Conservation (phyloP, 805 yeast species). For the Teunomyces pallodes region DNA sequence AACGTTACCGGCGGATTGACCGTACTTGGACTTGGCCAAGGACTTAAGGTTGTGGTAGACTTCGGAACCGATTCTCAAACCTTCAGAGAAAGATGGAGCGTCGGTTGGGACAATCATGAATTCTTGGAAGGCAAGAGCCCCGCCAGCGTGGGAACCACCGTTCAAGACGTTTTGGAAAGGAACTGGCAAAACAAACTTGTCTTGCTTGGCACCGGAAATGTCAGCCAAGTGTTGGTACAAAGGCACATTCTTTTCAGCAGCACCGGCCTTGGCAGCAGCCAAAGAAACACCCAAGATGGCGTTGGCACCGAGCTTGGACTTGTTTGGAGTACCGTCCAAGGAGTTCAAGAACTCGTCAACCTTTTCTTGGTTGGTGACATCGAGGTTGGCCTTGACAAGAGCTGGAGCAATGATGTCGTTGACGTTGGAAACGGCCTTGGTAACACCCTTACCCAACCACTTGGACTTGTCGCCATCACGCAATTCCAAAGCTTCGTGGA, state of each 20-base stretch:
- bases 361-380: slow-evolving; percentile 82
- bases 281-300: slow-evolving; percentile 98
- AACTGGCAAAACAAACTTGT: slow-evolving; percentile 93
- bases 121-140: slow-evolving; percentile 98
- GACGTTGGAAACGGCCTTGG: slow-evolving; percentile 95
- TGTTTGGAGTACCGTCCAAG: slow-evolving; percentile 97
- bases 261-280: slow-evolving; percentile 97
- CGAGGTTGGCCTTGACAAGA: slow-evolving; percentile 72
- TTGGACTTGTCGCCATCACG: slow-evolving; percentile 97
- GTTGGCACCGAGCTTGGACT: slow-evolving; percentile 96
- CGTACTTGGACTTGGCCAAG: slow-evolving; percentile 91
- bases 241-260: slow-evolving; percentile 92
- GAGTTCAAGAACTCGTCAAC: slow-evolving; percentile 81
- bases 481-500: slow-evolving; percentile 97
- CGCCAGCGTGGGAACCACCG: slow-evolving; percentile 99
- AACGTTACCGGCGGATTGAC: slow-evolving; percentile 98
- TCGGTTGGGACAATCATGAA: slow-evolving; percentile 98
- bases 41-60: slow-evolving; percentile 96
- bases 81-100: slow-evolving; percentile 90
- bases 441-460: slow-evolving; percentile 99
- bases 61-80: slow-evolving; percentile 94
- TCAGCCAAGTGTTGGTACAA: slow-evolving; percentile 89
- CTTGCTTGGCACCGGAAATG: slow-evolving; percentile 66
- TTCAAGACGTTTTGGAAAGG: slow-evolving; percentile 98
- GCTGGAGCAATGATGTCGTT: slow-evolving; percentile 95